Conservation (phyloP, 202 grass and related monocot genomes). For the Carex sylvatica region DNA sequence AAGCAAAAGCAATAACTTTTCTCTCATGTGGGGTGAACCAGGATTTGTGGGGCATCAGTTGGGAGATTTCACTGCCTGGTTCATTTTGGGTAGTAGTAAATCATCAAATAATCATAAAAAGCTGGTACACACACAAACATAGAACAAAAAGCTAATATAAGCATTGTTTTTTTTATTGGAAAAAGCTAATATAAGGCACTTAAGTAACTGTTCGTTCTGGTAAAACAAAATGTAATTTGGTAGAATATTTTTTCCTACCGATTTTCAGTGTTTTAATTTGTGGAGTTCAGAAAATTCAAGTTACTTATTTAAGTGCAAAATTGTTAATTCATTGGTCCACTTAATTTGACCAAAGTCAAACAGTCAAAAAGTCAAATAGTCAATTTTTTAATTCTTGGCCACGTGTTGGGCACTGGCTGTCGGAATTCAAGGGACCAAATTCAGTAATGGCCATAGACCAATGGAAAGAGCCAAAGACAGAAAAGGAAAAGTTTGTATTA, state of each 20-base stretch:
- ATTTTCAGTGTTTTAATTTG: too few relatives aligned
- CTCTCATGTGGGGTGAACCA: constrained; percentile 14
- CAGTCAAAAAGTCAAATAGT: background rate
- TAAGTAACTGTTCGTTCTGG: background rate
- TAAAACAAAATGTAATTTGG: background rate
- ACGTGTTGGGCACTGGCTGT: background rate
- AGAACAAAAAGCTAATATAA: background rate
- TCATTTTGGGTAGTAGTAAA: constrained; percentile 14
- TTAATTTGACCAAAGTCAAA: background rate
- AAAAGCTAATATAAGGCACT: background rate
- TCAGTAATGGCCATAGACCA: background rate
- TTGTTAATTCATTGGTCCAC: background rate
- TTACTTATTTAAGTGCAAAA: too few relatives aligned
- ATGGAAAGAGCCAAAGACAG: background rate
- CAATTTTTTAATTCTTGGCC: background rate
- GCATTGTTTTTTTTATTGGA: too few relatives aligned
- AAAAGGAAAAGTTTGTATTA: background rate
- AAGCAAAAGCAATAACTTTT: constrained; percentile 22
- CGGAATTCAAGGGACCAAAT: constrained; percentile 21
- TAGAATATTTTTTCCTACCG: too few relatives aligned
- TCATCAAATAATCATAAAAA: background rate
- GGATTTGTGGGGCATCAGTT: background rate
- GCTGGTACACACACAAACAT: background rate
- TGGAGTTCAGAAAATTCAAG: too few relatives aligned
- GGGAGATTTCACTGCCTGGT: constrained; percentile 6